Conservation (phyloP, 1,284 basidiomycete species). For the Cryptococcus sp. region DNA sequence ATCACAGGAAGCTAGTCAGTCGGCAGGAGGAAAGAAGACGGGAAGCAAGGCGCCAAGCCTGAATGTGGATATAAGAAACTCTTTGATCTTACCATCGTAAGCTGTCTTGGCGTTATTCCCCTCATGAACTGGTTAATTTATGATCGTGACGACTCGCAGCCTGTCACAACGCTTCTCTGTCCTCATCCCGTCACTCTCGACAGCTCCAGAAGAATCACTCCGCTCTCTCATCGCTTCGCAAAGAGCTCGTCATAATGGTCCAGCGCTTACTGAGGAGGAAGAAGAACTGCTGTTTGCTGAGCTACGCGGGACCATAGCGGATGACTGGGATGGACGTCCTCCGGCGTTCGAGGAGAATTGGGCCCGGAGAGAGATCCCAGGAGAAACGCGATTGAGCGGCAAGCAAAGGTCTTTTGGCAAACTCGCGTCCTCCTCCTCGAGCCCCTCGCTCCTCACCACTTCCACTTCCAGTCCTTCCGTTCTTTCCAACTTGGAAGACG, state of each 20-base stretch:
- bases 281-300: slow-evolving; percentile 48
- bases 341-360: slow-evolving; percentile 18
- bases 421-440: slow-evolving; percentile 2
- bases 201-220: slow-evolving; percentile 38
- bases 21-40: not conserved
- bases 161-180: slow-evolving; percentile 48
- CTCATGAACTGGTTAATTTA: not conserved
- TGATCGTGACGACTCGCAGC: slow-evolving; percentile 14
- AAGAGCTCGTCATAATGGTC: slow-evolving; percentile 36
- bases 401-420: not conserved
- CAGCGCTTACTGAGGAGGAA: slow-evolving; percentile 43
- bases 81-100: slow-evolving; percentile 48
- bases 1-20: not conserved
- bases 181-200: slow-evolving; percentile 39
- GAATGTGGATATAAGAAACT: slow-evolving; percentile 45
- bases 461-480: slow-evolving; percentile 23
- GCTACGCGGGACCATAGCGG: slow-evolving; percentile 22
- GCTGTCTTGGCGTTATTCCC: not conserved
- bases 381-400: slow-evolving; percentile 3
- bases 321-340: slow-evolving; percentile 41
- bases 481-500: slow-evolving; percentile 5
- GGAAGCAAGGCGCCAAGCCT: slow-evolving; percentile 35
- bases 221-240: slow-evolving; percentile 44
- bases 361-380: not conserved
- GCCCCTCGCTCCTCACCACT: slow-evolving; percentile 10